Base-by-base conservation (phyloP, 305 asterid genomes). In the Fraxinus sp. region DNA sequence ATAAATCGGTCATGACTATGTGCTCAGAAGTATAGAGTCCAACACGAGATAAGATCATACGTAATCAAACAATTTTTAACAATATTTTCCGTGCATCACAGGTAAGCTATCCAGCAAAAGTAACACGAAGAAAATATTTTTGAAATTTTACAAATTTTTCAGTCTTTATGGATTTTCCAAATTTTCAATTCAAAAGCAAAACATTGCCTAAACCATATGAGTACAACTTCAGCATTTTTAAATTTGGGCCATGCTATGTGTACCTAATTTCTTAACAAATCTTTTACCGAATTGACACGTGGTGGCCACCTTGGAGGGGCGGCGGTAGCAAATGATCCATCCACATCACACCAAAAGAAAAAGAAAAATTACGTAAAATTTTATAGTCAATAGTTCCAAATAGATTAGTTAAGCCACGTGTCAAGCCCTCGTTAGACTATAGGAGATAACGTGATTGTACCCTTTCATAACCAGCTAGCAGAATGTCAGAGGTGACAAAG, bases 331-430 rank as follows among this genome's bases (percentile, higher is more conserved):
- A 64, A 64, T 20, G 73, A 64, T 64, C 33, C 16, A 22, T 3
- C 16, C 35, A 7, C 16, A 64, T 24, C 35, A 5, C 33, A 62
- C 71, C 20, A 62, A n/a, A 55, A 55, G 68, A 20, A 22, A 37
- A 37, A 7, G 41, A 37, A 37, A 24, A 24, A 64, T 24, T 64
- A 64, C 35, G 6, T 64, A 2, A 24, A 22, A 46, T 22, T 64
- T 22, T 9, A 64, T 9, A 64, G 0, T 11, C 74, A 24, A 11
- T 22, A 9, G n/a, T 10, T 24, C 39, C 75, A 70, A 26, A 13
- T 70, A 70, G 75, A 70, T 68, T 11, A 28, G 18, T 4, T 1
- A 70, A 77, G 74, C 79, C 64, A 81, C 80, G 79, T 81, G 84
- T 81, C 84, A 74, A 5, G 11, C 66, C 22, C 66, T 24, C 74